A percentile compares a stretch with the other conserved stretches of the same genome.
These are phyloP conservation scores for Galerina marginata DNA, from an alignment of 768 basidiomycete genomes.

Conservation along the genomic window DNA sequence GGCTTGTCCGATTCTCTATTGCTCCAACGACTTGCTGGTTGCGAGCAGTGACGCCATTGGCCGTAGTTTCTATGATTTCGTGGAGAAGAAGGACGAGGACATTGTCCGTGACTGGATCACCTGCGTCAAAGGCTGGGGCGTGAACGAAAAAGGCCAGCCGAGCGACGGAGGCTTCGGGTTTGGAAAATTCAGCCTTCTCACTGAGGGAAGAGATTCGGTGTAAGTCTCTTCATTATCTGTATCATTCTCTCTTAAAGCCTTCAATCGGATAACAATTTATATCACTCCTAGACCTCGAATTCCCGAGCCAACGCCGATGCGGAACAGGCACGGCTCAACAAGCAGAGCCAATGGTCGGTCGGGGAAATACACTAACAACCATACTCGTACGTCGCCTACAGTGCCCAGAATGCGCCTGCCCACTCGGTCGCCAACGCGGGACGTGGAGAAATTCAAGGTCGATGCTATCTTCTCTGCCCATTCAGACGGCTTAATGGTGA, in stretches of 20 bases:
- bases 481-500: slow-evolving; percentile 84
- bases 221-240: slow-evolving; percentile 31
- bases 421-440: slow-evolving; percentile 16
- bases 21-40: slow-evolving; percentile 75
- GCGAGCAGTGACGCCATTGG: slow-evolving; percentile 62
- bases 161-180: slow-evolving; percentile 87
- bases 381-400: slow-evolving; percentile 5
- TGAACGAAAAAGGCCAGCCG: slow-evolving; percentile 83
- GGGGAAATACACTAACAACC: neutral
- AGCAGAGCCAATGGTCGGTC: slow-evolving; percentile 11
- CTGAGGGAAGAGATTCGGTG: slow-evolving; percentile 69
- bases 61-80: slow-evolving; percentile 79
- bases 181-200: slow-evolving; percentile 65
- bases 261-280: neutral
- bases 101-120: slow-evolving; percentile 77
- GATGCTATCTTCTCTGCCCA: slow-evolving; percentile 88
- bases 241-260: too few species aligned
- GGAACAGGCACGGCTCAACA: slow-evolving; percentile 30
- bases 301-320: slow-evolving; percentile 13
- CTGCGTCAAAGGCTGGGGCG: slow-evolving; percentile 81
- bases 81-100: slow-evolving; percentile 64
- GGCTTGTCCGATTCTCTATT: slow-evolving; percentile 69
- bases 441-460: slow-evolving; percentile 53
- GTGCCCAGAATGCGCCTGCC: neutral
- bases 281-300: slow-evolving; percentile 10